phyloP scores from a whole-genome alignment of 352 stramenopile genomes.

The Pythium plurisporium region DNA sequence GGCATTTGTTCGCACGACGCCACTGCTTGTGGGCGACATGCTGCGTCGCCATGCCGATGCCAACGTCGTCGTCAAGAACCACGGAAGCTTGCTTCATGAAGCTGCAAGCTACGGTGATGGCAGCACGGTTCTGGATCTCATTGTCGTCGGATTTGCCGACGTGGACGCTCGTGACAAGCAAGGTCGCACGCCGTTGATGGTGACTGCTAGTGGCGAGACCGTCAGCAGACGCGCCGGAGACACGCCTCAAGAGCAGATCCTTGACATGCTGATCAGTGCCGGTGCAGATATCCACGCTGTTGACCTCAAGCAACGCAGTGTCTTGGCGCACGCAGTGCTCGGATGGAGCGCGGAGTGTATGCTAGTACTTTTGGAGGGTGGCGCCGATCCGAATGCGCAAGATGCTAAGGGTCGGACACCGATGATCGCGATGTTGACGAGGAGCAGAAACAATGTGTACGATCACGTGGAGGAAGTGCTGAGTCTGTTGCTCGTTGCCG shows the following conservation, averaged over 20 bases:
- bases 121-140: background rate
- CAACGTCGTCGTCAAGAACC: background rate
- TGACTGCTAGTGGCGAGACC: background rate
- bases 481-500: background rate
- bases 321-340: background rate
- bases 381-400: background rate
- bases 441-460: too few relatives aligned
- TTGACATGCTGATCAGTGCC: background rate
- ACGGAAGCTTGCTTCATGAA: background rate
- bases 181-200: constrained; percentile 4
- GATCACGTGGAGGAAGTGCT: background rate
- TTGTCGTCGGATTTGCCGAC: background rate
- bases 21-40: background rate
- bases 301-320: background rate
- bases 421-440: background rate
- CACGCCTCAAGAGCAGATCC: background rate
- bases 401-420: background rate
- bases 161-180: background rate
- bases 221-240: background rate
- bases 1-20: background rate
- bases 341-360: background rate
- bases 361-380: background rate
- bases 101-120: background rate
- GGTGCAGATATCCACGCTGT: background rate
- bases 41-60: constrained; percentile 2